A percentile compares a stretch with the other conserved stretches of the same genome.
phyloP scores from a whole-genome alignment of 768 basidiomycete species.

The Suillus subluteus region DNA sequence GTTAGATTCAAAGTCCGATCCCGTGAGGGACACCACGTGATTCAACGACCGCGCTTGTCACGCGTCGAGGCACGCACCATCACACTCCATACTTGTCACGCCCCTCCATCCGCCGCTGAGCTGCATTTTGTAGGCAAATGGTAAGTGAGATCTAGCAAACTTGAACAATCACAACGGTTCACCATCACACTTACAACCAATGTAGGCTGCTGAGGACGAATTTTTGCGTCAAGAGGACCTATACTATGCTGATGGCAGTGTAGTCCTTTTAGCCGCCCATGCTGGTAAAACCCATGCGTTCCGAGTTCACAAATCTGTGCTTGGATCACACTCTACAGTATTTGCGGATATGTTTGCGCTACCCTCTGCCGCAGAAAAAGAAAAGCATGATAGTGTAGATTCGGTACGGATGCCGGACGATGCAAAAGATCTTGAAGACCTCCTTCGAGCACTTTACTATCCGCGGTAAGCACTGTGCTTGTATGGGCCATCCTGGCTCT shows the following conservation, averaged over 20 bases:
- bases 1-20: slow-evolving; percentile 39
- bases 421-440: slow-evolving; percentile 15
- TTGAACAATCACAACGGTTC: no score
- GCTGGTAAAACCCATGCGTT: slow-evolving; percentile 20
- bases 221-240: background rate
- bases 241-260: slow-evolving; percentile 6
- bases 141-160: background rate
- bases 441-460: slow-evolving; percentile 17
- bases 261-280: slow-evolving; percentile 6
- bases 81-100: slow-evolving; percentile 10
- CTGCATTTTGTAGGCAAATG: background rate
- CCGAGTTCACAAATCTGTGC: slow-evolving; percentile 34
- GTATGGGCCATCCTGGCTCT: slow-evolving; percentile 8
- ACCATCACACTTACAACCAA: no score
- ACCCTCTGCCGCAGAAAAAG: slow-evolving; percentile 4
- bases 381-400: slow-evolving; percentile 20
- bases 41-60: slow-evolving; percentile 40
- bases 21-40: slow-evolving; percentile 31
- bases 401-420: slow-evolving; percentile 18
- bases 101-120: background rate
- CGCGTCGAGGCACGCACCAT: slow-evolving; percentile 31
- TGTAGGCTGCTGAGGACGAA: background rate
- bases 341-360: slow-evolving; percentile 35
- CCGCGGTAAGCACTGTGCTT: slow-evolving; percentile 11
- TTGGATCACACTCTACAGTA: slow-evolving; percentile 31